Percentiles rank a stretch among this genome's conserved stretches.
phyloP scores from a whole-genome alignment of 345 rosid genomes.

The Trapa bicornis region DNA sequence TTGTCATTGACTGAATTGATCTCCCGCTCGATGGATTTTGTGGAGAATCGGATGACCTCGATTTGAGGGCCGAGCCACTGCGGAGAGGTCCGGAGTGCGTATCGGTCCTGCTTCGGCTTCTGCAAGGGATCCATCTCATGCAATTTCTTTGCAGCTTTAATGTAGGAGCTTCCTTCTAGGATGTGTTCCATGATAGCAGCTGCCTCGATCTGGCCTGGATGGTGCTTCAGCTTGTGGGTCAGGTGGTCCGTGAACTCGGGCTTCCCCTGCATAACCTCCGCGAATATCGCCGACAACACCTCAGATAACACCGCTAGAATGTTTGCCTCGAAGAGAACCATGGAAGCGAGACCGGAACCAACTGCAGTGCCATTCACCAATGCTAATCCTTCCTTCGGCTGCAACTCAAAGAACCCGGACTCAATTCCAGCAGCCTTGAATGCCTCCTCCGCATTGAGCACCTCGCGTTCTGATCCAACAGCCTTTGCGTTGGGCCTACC shows the following conservation, averaged over 20 bases:
- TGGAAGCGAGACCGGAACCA: slow-evolving; percentile 61
- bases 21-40: slow-evolving; percentile 39
- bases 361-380: slow-evolving; percentile 59
- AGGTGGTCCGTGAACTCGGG: slow-evolving; percentile 45
- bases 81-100: slow-evolving; percentile 44
- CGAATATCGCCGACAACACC: slow-evolving; percentile 32
- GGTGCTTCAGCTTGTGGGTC: slow-evolving; percentile 48
- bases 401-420: slow-evolving; percentile 37
- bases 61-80: slow-evolving; percentile 54
- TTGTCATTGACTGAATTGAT: slow-evolving; percentile 53
- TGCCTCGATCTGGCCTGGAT: slow-evolving; percentile 51
- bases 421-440: slow-evolving; percentile 29
- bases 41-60: slow-evolving; percentile 36
- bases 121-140: slow-evolving; percentile 38
- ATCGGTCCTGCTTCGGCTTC: slow-evolving; percentile 46
- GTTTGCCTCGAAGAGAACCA: slow-evolving; percentile 36
- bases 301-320: slow-evolving; percentile 26
- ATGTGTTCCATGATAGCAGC: slow-evolving; percentile 51
- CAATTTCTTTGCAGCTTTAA: slow-evolving; percentile 30
- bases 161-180: slow-evolving; percentile 30
- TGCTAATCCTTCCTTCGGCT: slow-evolving; percentile 70
- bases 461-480: slow-evolving; percentile 44
- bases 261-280: slow-evolving; percentile 43
- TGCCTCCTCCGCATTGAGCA: slow-evolving; percentile 35
- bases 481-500: slow-evolving; percentile 53